Evolutionary conservation across 164 flowering plant genomes (phyloP).

Genomic region (Pachysandra terminalis): DNA sequence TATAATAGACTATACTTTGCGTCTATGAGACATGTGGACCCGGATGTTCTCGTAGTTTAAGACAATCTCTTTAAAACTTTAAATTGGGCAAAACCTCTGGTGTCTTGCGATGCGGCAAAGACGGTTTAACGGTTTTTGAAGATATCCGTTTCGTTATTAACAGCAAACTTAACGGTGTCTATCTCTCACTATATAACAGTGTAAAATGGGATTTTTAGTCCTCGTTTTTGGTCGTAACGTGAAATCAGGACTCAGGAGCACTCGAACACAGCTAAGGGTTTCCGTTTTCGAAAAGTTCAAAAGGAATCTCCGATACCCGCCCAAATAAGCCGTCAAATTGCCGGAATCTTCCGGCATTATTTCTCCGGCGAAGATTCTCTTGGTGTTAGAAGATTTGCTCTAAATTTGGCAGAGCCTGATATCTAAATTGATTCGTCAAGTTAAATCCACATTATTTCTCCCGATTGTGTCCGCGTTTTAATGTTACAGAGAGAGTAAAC

Average conservation of each 20-base stretch:
- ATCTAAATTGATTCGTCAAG: background rate
- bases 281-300: conserved; percentile 5
- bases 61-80: background rate
- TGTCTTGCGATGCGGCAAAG: background rate
- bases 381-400: background rate
- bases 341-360: background rate
- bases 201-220: background rate
- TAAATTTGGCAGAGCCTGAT: background rate
- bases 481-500: background rate
- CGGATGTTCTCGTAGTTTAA: background rate
- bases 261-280: background rate
- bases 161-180: too few species aligned
- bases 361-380: conserved; percentile 5
- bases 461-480: too few species aligned
- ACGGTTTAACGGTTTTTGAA: background rate
- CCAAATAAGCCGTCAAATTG: conserved; percentile 4
- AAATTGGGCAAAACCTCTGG: background rate
- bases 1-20: too few species aligned
- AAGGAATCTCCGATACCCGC: conserved; percentile 7
- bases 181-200: conserved; percentile 9
- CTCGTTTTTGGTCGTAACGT: conserved; percentile 14
- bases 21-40: background rate
- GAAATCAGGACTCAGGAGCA: conserved; percentile 16
- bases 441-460: background rate
- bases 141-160: conserved; percentile 14